These are phyloP conservation scores for Ophiostoma himal-ulmi DNA, from an alignment of 2,329 filamentous ascomycete species.

Conservation along the genomic window DNA sequence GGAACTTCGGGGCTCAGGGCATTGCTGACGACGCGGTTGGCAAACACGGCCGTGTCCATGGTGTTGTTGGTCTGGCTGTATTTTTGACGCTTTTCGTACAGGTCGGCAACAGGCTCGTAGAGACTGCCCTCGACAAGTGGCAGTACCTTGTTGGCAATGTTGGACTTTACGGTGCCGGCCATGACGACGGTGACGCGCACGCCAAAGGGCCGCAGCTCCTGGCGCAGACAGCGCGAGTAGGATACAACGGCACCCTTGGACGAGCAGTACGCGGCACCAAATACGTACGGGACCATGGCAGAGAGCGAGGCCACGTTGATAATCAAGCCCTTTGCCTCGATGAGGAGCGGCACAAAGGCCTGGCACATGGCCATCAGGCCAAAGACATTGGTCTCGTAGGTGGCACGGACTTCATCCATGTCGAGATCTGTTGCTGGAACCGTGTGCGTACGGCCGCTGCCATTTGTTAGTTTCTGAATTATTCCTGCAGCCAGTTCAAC, in stretches of 20 bases:
- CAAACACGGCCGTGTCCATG: slow-evolving; percentile 42
- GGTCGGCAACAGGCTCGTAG: slow-evolving; percentile 42
- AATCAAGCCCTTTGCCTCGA: slow-evolving; percentile 46
- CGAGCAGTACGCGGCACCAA: slow-evolving; percentile 50
- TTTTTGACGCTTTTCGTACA: slow-evolving; percentile 42
- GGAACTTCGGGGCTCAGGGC: slow-evolving; percentile 38
- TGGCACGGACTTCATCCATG: slow-evolving; percentile 47
- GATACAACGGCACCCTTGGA: slow-evolving; percentile 49
- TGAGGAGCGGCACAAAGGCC: slow-evolving; percentile 45
- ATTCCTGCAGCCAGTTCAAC: too few relatives aligned
- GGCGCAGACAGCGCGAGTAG: slow-evolving; percentile 49
- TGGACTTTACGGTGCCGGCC: slow-evolving; percentile 48
- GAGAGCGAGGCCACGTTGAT: slow-evolving; percentile 51
- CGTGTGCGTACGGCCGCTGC: slow-evolving; percentile 46
- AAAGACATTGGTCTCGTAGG: slow-evolving; percentile 54
- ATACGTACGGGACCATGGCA: slow-evolving; percentile 47
- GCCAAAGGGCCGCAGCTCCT: slow-evolving; percentile 49
- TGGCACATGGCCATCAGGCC: slow-evolving; percentile 52
- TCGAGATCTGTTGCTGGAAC: slow-evolving; percentile 49
- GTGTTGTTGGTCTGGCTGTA: slow-evolving; percentile 47
- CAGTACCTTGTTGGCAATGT: slow-evolving; percentile 41
- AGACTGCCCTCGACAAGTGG: slow-evolving; percentile 42
- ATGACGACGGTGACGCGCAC: slow-evolving; percentile 54
- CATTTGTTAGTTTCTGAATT: too few relatives aligned
- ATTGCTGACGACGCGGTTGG: slow-evolving; percentile 38